A percentile compares a stretch with the other conserved stretches of the same genome.
These are phyloP conservation scores for Thelonectria rubi DNA, from an alignment of 2,329 filamentous ascomycete species.

Conservation along the genomic window DNA sequence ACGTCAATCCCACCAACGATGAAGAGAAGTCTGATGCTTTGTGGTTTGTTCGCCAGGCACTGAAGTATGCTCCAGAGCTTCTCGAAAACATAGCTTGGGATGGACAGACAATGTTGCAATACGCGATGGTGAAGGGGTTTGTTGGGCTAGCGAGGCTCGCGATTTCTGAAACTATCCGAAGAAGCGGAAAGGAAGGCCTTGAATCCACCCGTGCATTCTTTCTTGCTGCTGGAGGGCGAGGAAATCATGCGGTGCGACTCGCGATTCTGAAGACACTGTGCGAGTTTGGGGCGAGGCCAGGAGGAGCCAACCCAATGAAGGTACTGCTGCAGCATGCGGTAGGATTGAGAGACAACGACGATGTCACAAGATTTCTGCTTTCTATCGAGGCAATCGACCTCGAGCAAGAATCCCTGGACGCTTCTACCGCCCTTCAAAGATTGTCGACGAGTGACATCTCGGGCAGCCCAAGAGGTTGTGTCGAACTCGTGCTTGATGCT, in stretches of 20 bases:
- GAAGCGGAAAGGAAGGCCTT: too few relatives aligned
- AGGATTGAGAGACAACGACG: neutral
- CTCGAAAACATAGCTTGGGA: too few relatives aligned
- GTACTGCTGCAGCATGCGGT: neutral
- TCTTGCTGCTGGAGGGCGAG: too few relatives aligned
- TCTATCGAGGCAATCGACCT: neutral
- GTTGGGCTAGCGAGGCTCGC: too few relatives aligned
- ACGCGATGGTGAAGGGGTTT: too few relatives aligned
- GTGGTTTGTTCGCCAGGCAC: too few relatives aligned
- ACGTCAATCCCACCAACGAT: too few relatives aligned
- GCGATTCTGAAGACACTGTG: neutral
- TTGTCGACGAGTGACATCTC: neutral
- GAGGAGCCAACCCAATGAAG: neutral
- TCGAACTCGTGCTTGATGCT: conserved; percentile 13
- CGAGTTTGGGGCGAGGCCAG: neutral
- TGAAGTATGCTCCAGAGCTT: too few relatives aligned
- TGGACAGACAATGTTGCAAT: too few relatives aligned
- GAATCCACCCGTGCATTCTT: too few relatives aligned
- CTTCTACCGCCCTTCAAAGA: neutral
- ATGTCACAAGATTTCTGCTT: neutral
- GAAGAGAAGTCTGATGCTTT: too few relatives aligned
- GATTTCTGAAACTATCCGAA: too few relatives aligned
- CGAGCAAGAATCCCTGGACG: neutral
- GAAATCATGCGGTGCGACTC: neutral
- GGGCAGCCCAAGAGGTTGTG: neutral